Percentiles rank a stretch among this genome's conserved stretches.
Evolutionary conservation across 108 stramenopile species (phyloP).

Genomic region (Pelagomonas calceolata): DNA sequence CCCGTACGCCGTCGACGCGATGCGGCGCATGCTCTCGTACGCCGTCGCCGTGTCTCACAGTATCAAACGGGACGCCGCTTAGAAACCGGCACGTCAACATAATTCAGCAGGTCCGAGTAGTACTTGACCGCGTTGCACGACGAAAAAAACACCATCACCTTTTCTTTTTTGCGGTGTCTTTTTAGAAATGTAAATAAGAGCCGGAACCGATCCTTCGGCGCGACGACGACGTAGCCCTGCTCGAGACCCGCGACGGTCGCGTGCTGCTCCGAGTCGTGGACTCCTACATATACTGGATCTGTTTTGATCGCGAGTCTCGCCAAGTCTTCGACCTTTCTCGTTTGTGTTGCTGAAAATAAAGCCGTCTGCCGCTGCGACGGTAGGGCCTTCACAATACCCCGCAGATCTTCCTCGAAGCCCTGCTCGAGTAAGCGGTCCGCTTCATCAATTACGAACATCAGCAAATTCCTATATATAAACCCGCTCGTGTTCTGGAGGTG

Average conservation of each 20-base stretch:
- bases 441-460: constrained; percentile 94
- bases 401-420: constrained; percentile 97
- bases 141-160: constrained; percentile 98
- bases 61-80: too few relatives aligned
- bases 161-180: constrained; percentile 89
- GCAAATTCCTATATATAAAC: constrained; percentile 72
- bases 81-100: constrained; percentile 93
- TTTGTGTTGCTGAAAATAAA: constrained; percentile 97
- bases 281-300: constrained; percentile 80
- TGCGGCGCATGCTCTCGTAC: too few relatives aligned
- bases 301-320: constrained; percentile 77
- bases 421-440: constrained; percentile 96
- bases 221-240: constrained; percentile 95
- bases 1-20: too few relatives aligned
- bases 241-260: constrained; percentile 88
- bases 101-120: constrained; percentile 92
- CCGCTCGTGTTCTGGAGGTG: constrained; percentile 95
- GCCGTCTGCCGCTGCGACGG: constrained; percentile 95
- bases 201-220: constrained; percentile 88
- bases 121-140: constrained; percentile 98
- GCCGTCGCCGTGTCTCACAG: too few relatives aligned
- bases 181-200: constrained; percentile 95
- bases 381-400: constrained; percentile 81
- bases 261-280: constrained; percentile 65
- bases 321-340: constrained; percentile 93